Base-by-base conservation (phyloP, 2,329 filamentous ascomycete species). In the Apiospora hydei region DNA sequence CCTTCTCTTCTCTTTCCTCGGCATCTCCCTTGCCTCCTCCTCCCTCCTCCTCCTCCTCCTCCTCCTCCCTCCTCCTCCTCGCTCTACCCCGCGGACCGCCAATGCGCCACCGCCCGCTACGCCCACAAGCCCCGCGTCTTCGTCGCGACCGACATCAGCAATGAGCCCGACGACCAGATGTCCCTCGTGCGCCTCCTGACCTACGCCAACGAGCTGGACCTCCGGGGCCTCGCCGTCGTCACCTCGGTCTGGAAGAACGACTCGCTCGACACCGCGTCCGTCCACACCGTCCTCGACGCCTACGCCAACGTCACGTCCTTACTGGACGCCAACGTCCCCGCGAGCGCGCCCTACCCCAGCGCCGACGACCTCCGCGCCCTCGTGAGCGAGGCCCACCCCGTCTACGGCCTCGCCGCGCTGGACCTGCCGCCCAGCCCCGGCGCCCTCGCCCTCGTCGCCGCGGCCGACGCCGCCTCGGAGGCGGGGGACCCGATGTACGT, bases 401-500 rank as follows among this genome's bases (percentile, higher is more conserved):
- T 83, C 34, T 77, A 75, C 57, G 77, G 76, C 24, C 69, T 75
- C 44, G 72, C 67, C 14, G 76, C 75, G 5, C 70, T 77, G 30
- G 69, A 74, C 14, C 69, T 71, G n/a, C 44, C 73, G 6, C 77
- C 85, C 3, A 85, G 84, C 70, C 78, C 82, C 13, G 85, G 84
- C 3, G 83, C 75, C 5, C 53, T 66, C 3, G 70, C 61, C 13
- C 74, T 79, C 38, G 70, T 86, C 24, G 76, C 83, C 3, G 79
- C 81, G 6, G 81, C 85, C 16, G 69, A 73, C 47, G 69, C 53
- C 2, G 61, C 70, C 11, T 67, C 10, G 75, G 83, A 38, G 6
- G 6, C 41, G 77, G 77, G 79, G 0, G 79, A 84, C 13, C 85
- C 85, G 0, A 80, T 88, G 4, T 88, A 84, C 83, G 77, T 87